phyloP scores from a whole-genome alignment of 2,329 filamentous ascomycete genomes.

The Colletotrichum kahawae region DNA sequence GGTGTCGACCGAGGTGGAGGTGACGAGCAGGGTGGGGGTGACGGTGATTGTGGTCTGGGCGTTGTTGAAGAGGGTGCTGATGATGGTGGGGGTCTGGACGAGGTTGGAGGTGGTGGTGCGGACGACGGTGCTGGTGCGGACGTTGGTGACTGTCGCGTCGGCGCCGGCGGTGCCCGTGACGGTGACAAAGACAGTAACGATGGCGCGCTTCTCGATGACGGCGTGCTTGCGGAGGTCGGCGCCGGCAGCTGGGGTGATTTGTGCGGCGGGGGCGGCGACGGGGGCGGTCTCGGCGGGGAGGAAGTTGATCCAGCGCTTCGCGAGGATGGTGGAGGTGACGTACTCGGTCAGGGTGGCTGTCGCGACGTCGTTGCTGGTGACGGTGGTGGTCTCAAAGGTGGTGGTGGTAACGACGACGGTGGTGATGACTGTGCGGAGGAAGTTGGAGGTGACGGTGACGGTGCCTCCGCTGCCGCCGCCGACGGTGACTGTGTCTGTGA shows the following conservation, averaged over 20 bases:
- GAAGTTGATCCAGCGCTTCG: conserved; percentile 34
- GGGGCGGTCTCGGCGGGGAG: conserved; percentile 32
- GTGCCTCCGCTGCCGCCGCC: conserved; percentile 6
- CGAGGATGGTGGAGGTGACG: conserved; percentile 38
- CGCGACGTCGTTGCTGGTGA: conserved; percentile 37
- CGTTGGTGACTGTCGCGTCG: conserved; percentile 1
- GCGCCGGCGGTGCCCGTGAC: conserved; percentile 37
- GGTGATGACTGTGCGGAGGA: conserved; percentile 24
- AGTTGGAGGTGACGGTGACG: conserved; percentile 5
- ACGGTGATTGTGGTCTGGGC: conserved; percentile 42
- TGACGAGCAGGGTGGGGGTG: conserved; percentile 41
- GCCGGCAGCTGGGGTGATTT: conserved; percentile 19
- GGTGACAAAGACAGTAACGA: conserved; percentile 35
- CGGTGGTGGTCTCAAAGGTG: conserved; percentile 38
- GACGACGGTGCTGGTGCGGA: conserved; percentile 23
- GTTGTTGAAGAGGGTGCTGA: conserved; percentile 27
- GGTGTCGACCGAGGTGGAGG: conserved; percentile 36
- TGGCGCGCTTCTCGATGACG: conserved; percentile 38
- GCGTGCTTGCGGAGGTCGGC: conserved; percentile 25
- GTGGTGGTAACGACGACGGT: conserved; percentile 40
- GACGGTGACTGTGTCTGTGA: not conserved
- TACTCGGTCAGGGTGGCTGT: conserved; percentile 41
- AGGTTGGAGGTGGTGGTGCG: conserved; percentile 33
- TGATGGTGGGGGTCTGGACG: conserved; percentile 28
- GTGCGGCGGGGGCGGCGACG: conserved; percentile 22